Percentiles rank a stretch among this genome's conserved stretches.
Evolutionary conservation across 2,329 filamentous ascomycete species (phyloP).

Genomic region (Allantophomopsis lycopodina): DNA sequence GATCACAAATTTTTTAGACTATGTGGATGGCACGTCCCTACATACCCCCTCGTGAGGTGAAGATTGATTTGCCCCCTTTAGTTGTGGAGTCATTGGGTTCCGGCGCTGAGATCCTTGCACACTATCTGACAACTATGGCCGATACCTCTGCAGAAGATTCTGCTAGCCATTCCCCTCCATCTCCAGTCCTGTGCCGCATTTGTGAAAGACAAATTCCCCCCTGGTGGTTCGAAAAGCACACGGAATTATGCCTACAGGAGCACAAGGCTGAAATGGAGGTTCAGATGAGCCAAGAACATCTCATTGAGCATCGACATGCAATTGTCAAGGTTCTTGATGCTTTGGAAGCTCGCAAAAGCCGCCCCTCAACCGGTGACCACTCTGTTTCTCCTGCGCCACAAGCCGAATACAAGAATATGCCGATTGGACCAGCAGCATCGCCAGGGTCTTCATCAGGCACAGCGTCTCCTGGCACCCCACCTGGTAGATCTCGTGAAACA

Average conservation of each 20-base stretch:
- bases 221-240: slow-evolving; percentile 99
- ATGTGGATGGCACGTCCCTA: slow-evolving; percentile 99
- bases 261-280: slow-evolving; percentile 97
- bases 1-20: slow-evolving; percentile 41
- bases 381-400: slow-evolving; percentile 29
- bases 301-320: slow-evolving; percentile 83
- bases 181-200: slow-evolving; percentile 84
- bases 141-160: slow-evolving; percentile 70
- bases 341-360: slow-evolving; percentile 64
- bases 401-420: slow-evolving; percentile 77
- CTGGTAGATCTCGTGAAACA: slow-evolving; percentile 56
- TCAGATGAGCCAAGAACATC: slow-evolving; percentile 83
- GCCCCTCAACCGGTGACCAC: slow-evolving; percentile 42
- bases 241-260: slow-evolving; percentile 88
- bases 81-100: slow-evolving; percentile 90
- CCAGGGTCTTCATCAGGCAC: slow-evolving; percentile 59
- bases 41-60: slow-evolving; percentile 77
- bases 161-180: slow-evolving; percentile 63
- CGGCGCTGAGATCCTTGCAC: slow-evolving; percentile 85
- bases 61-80: slow-evolving; percentile 80
- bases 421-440: slow-evolving; percentile 60
- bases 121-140: slow-evolving; percentile 80
- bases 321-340: slow-evolving; percentile 94
- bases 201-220: slow-evolving; percentile 94
- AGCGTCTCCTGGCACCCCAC: slow-evolving; percentile 57